Percentiles rank a stretch among this genome's conserved stretches.
These are phyloP conservation scores for Kazachstania africana DNA, from an alignment of 805 yeast species.

Conservation along the genomic window DNA sequence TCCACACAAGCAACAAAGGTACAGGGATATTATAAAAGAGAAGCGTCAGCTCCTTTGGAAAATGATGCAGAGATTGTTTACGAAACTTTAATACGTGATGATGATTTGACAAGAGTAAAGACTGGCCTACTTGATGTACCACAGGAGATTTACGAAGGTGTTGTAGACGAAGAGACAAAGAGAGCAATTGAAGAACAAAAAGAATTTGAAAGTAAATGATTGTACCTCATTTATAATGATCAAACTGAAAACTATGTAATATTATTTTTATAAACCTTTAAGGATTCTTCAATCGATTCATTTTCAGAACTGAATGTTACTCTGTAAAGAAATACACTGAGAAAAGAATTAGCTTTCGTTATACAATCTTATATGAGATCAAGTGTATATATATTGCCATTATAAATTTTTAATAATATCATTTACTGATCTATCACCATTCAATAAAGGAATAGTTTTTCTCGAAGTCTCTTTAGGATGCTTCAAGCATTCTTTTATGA, in stretches of 20 bases:
- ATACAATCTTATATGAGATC: no score
- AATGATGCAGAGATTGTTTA: slow-evolving; percentile 29
- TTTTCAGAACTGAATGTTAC: no score
- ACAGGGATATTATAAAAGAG: slow-evolving; percentile 14
- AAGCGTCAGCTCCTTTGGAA: slow-evolving; percentile 14
- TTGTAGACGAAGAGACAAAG: slow-evolving; percentile 45
- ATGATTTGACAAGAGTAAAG: slow-evolving; percentile 34
- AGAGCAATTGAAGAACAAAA: slow-evolving; percentile 55
- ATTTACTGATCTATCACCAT: slow-evolving; percentile 29
- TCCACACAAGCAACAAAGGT: slow-evolving; percentile 59
- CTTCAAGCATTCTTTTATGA: slow-evolving; percentile 29
- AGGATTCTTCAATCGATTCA: no score
- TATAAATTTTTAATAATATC: slow-evolving; percentile 8
- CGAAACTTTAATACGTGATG: slow-evolving; percentile 36
- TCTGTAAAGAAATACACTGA: no score
- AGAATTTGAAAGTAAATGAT: slow-evolving; percentile 30
- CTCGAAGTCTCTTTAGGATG: slow-evolving; percentile 29
- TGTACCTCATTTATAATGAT: neutral
- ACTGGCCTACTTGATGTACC: slow-evolving; percentile 62
- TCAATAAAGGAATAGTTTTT: slow-evolving; percentile 33
- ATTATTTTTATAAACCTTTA: no score
- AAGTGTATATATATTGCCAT: neutral
- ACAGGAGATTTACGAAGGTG: slow-evolving; percentile 42
- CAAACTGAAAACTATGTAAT: no score
- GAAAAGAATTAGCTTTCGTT: no score